Conservation (phyloP, 345 rosid species). For the Trapa incisa region DNA sequence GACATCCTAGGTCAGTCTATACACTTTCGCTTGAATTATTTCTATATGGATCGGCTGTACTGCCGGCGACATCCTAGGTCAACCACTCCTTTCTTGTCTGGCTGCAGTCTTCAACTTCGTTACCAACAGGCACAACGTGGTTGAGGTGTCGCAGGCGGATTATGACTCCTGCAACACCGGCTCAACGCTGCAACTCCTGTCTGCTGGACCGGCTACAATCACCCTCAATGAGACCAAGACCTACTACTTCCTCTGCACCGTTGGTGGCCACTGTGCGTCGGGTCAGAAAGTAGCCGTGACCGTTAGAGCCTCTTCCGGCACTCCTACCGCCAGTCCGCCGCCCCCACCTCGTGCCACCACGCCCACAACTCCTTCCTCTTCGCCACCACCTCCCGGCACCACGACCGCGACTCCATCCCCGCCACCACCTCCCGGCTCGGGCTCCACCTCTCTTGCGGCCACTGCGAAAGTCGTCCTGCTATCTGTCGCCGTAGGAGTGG, state of each 20-base stretch:
- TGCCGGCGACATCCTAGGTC: slow-evolving; percentile 26
- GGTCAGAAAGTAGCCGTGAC: slow-evolving; percentile 16
- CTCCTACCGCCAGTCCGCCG: slow-evolving; percentile 7
- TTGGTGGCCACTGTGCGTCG: slow-evolving; percentile 8
- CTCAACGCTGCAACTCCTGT: slow-evolving; percentile 3
- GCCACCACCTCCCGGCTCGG: not conserved
- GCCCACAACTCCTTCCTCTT: not conserved
- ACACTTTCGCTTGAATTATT: too few species aligned
- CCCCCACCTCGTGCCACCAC: too few species aligned
- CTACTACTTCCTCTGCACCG: slow-evolving; percentile 16
- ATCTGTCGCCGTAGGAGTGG: not conserved
- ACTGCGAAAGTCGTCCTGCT: not conserved
- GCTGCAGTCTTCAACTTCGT: slow-evolving; percentile 22
- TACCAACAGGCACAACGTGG: slow-evolving; percentile 17
- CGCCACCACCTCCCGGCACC: not conserved
- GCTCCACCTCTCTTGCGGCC: not conserved
- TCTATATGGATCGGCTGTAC: too few species aligned
- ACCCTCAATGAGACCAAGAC: slow-evolving; percentile 2
- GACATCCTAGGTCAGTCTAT: slow-evolving; percentile 21
- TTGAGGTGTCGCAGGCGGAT: slow-evolving; percentile 11
- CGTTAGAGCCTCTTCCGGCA: slow-evolving; percentile 6
- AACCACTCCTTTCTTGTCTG: too few species aligned
- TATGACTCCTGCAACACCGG: slow-evolving; percentile 9
- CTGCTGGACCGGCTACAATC: slow-evolving; percentile 10
- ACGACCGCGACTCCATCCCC: slow-evolving; percentile 2